Percentiles rank a stretch among this genome's conserved stretches.
Conservation (phyloP, 1,284 basidiomycete species). For the Phellopilus nigrolimitatus region DNA sequence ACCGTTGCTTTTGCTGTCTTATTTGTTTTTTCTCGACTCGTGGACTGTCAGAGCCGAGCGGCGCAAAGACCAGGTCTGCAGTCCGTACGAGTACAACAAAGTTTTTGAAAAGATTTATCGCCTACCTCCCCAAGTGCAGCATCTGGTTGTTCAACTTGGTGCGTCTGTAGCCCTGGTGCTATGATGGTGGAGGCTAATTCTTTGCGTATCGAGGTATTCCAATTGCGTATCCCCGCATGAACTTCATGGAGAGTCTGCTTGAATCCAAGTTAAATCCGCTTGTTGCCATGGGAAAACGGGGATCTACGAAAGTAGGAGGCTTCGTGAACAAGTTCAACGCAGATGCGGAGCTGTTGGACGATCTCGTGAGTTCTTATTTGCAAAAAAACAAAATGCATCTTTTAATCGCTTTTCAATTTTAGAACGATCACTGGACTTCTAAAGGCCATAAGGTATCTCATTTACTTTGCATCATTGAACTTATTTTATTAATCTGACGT, state of each 20-base stretch:
- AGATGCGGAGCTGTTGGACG: slow-evolving; percentile 87
- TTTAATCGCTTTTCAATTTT: too few species aligned
- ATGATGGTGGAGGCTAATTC: neutral
- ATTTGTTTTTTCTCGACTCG: neutral
- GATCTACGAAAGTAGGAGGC: slow-evolving; percentile 62
- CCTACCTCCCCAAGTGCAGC: slow-evolving; percentile 66
- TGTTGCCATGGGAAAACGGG: slow-evolving; percentile 61
- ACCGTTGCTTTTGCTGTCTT: slow-evolving; percentile 4
- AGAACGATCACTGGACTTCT: slow-evolving; percentile 91
- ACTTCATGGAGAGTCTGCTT: slow-evolving; percentile 76
- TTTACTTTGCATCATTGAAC: neutral
- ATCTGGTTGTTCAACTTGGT: slow-evolving; percentile 80
- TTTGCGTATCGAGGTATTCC: slow-evolving; percentile 49
- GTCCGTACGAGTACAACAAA: slow-evolving; percentile 63
- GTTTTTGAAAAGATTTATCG: slow-evolving; percentile 58
- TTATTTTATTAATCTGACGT: neutral
- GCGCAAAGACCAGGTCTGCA: slow-evolving; percentile 76
- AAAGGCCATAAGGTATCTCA: slow-evolving; percentile 65
- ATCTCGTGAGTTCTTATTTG: slow-evolving; percentile 52
- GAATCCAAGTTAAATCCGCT: slow-evolving; percentile 82
- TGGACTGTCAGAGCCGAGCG: slow-evolving; percentile 70
- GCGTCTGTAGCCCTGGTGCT: slow-evolving; percentile 18
- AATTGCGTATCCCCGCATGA: slow-evolving; percentile 90
- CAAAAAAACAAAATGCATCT: too few species aligned
- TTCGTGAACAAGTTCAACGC: slow-evolving; percentile 92